These are phyloP conservation scores for Rhizophlyctis rosea DNA, from an alignment of 192 early-diverging fungal species.

Conservation along the genomic window DNA sequence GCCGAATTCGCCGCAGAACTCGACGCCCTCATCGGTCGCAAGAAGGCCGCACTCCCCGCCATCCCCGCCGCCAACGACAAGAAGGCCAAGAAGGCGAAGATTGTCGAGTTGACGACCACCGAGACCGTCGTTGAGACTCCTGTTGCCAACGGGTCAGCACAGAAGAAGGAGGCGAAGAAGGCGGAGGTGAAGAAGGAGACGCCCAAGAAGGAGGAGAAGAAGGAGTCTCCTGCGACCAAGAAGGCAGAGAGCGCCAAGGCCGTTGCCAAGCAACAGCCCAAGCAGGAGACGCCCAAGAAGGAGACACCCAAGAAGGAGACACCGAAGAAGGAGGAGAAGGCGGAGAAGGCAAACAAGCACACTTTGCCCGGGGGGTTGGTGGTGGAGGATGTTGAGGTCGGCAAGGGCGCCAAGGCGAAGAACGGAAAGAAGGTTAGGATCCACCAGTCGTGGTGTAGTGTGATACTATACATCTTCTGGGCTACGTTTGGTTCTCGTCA, in stretches of 20 bases:
- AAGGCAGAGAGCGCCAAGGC: constrained; percentile 25
- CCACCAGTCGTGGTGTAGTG: not conserved
- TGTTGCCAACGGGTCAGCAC: constrained; percentile 8
- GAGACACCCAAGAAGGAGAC: constrained; percentile 40
- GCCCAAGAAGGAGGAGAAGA: constrained; percentile 41
- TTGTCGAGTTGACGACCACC: constrained; percentile 28
- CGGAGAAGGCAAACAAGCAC: constrained; percentile 45
- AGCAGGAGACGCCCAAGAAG: constrained; percentile 34
- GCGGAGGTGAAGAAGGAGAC: constrained; percentile 39
- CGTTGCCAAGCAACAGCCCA: constrained; percentile 38
- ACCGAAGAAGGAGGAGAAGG: constrained; percentile 41
- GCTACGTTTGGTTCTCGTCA: constrained; percentile 16
- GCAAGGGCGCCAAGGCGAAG: constrained; percentile 62
- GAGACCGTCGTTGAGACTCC: not conserved
- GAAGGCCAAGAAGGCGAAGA: constrained; percentile 41
- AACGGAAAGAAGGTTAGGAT: constrained; percentile 58
- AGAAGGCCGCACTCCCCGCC: constrained; percentile 11
- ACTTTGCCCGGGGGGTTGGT: constrained; percentile 72
- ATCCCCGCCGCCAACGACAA: constrained; percentile 10
- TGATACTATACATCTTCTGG: not conserved
- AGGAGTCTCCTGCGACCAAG: constrained; percentile 15
- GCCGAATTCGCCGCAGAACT: constrained; percentile 28
- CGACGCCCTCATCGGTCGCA: constrained; percentile 24
- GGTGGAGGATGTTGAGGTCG: constrained; percentile 75
- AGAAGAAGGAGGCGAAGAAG: constrained; percentile 29